Conservation (phyloP, 805 yeast species). For the Wickerhamomyces rabaulensis region DNA sequence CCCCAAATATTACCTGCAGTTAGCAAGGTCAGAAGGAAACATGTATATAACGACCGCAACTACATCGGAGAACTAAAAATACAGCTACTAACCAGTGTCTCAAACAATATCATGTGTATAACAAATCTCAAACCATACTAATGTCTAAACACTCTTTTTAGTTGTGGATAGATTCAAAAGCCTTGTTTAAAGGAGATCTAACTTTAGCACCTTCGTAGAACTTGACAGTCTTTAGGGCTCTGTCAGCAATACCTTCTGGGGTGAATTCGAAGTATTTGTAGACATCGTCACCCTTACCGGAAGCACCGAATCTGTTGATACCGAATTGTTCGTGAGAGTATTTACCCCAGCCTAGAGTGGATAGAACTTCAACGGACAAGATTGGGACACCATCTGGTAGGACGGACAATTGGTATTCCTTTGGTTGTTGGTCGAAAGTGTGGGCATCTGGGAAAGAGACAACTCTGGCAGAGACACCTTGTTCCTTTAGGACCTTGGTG, state of each 20-base stretch:
- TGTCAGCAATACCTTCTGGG: constrained; percentile 84
- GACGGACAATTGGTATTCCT: constrained; percentile 76
- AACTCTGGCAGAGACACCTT: constrained; percentile 71
- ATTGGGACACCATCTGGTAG: constrained; percentile 95
- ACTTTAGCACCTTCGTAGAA: constrained; percentile 77
- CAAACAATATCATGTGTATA: not conserved
- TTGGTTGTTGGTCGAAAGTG: constrained; percentile 81
- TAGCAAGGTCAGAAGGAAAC: too few species aligned
- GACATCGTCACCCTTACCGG: constrained; percentile 81
- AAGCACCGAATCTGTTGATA: constrained; percentile 92
- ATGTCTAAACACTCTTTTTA: constrained; percentile 1
- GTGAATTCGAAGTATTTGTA: constrained; percentile 88
- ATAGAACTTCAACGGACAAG: constrained; percentile 88
- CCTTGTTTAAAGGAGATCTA: constrained; percentile 72
- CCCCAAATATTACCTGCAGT: too few species aligned
- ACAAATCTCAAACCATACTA: not conserved
- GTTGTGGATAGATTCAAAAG: constrained; percentile 47
- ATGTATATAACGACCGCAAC: too few species aligned
- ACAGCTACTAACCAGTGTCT: not conserved
- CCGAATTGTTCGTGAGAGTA: constrained; percentile 97
- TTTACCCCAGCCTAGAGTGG: constrained; percentile 88
- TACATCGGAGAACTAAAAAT: not conserved
- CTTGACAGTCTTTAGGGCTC: constrained; percentile 72
- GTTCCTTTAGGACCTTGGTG: constrained; percentile 58
- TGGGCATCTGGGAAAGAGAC: constrained; percentile 92